Evolutionary conservation across 352 stramenopile species (phyloP).

Genomic region (Globisporangium emineosum): DNA sequence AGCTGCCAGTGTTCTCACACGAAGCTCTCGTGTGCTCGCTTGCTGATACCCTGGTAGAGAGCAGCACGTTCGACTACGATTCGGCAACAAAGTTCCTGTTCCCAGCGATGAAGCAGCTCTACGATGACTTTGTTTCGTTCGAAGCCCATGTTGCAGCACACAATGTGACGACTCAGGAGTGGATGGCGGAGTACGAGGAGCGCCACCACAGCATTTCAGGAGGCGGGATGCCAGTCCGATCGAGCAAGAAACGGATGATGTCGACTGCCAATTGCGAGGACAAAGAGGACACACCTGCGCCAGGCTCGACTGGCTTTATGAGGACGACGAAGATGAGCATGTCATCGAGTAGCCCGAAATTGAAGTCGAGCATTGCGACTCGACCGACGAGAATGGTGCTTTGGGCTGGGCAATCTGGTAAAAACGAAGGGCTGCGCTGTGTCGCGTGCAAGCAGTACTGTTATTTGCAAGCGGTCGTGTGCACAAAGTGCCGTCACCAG

Average conservation of each 20-base stretch:
- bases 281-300: slow-evolving; percentile 30
- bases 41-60: slow-evolving; percentile 64
- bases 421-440: slow-evolving; percentile 71
- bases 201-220: slow-evolving; percentile 15
- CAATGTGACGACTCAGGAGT: slow-evolving; percentile 37
- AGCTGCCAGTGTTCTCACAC: slow-evolving; percentile 86
- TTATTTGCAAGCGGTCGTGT: slow-evolving; percentile 81
- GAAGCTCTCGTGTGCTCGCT: slow-evolving; percentile 79
- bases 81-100: slow-evolving; percentile 46
- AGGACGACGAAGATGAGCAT: slow-evolving; percentile 21
- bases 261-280: slow-evolving; percentile 19
- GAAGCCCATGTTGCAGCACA: slow-evolving; percentile 33
- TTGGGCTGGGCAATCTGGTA: slow-evolving; percentile 78
- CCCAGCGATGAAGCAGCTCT: slow-evolving; percentile 57
- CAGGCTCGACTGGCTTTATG: slow-evolving; percentile 12
- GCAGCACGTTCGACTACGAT: slow-evolving; percentile 46
- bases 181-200: slow-evolving; percentile 53
- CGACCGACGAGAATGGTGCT: slow-evolving; percentile 71
- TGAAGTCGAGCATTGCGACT: slow-evolving; percentile 34
- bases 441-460: slow-evolving; percentile 82
- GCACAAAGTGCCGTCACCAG: slow-evolving; percentile 59
- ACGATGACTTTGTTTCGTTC: slow-evolving; percentile 55
- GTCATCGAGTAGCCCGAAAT: slow-evolving; percentile 9
- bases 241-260: slow-evolving; percentile 21
- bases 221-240: slow-evolving; percentile 6